Conservation (phyloP, 306 rosid species). For the Cicer bijugum region DNA sequence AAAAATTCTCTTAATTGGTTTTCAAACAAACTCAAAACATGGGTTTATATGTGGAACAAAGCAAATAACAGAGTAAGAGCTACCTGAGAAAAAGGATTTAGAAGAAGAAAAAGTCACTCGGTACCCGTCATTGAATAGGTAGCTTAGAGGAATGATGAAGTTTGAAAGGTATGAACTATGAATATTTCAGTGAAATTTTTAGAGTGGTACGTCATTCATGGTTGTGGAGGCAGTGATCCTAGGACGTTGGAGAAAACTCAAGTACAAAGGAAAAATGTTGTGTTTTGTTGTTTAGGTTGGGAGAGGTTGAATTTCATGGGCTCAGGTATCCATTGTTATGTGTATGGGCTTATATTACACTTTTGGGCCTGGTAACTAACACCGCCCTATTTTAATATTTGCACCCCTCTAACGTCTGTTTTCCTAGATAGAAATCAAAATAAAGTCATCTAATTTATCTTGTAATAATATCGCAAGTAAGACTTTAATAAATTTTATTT, state of each 20-base stretch:
- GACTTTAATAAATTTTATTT: too few species aligned
- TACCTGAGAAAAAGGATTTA: neutral
- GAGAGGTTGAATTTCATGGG: neutral
- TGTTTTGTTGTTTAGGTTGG: neutral
- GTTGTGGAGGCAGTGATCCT: conserved; percentile 12
- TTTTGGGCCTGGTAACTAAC: too few species aligned
- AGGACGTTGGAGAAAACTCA: neutral
- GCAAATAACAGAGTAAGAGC: neutral
- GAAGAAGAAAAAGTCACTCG: conserved; percentile 5
- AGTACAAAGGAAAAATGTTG: neutral
- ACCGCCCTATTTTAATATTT: too few species aligned
- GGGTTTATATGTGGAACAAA: neutral
- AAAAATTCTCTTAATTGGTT: conserved; percentile 3
- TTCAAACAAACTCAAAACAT: conserved; percentile 18
- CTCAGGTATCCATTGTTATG: neutral
- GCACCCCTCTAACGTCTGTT: too few species aligned
- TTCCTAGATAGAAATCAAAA: too few species aligned
- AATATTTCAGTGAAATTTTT: neutral
- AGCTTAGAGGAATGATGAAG: neutral
- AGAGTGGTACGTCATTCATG: neutral
- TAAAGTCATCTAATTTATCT: too few species aligned
- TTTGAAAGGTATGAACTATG: conserved; percentile 10
- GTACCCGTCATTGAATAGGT: neutral
- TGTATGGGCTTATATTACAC: neutral
- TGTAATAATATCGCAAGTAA: too few species aligned